Evolutionary conservation across 208 protist species (phyloP).

Genomic region (Crithidia bombi): DNA sequence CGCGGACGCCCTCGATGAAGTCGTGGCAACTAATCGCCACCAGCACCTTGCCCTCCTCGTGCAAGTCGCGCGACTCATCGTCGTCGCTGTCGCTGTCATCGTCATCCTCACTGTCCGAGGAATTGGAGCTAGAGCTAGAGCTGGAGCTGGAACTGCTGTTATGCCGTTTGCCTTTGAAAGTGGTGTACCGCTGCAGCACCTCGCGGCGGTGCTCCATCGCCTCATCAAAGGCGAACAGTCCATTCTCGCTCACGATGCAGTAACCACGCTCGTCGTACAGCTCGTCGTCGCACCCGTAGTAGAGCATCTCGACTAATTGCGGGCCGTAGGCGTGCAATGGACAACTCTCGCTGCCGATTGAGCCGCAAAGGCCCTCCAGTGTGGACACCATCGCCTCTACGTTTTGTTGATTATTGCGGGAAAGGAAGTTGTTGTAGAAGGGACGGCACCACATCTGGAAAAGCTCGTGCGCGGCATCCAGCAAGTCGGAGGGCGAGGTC

Average conservation of each 20-base stretch:
- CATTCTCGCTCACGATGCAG: constrained; percentile 80
- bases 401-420: constrained; percentile 42
- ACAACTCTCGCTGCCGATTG: constrained; percentile 49
- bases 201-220: constrained; percentile 34
- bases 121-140: constrained; percentile 16
- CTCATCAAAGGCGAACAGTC: constrained; percentile 69
- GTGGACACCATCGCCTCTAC: constrained; percentile 76
- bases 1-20: constrained; percentile 69
- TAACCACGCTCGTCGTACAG: constrained; percentile 76
- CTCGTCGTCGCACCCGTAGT: constrained; percentile 73
- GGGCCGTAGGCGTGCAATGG: constrained; percentile 54
- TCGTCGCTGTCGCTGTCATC: constrained; percentile 25
- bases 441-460: constrained; percentile 74
- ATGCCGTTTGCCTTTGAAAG: constrained; percentile 25
- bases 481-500: constrained; percentile 24
- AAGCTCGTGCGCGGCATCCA: constrained; percentile 37
- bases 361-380: constrained; percentile 66
- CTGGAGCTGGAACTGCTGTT: constrained; percentile 2
- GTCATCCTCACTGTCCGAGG: constrained; percentile 9
- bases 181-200: constrained; percentile 41
- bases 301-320: constrained; percentile 69
- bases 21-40: constrained; percentile 57
- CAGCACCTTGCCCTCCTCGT: constrained; percentile 60
- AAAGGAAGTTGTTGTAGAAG: constrained; percentile 69
- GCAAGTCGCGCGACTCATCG: constrained; percentile 37